Evolutionary conservation across 805 yeast species (phyloP), one percentile per base, ranked within the genome.

Genomic region (Yamadazyma phyllophila): DNA sequence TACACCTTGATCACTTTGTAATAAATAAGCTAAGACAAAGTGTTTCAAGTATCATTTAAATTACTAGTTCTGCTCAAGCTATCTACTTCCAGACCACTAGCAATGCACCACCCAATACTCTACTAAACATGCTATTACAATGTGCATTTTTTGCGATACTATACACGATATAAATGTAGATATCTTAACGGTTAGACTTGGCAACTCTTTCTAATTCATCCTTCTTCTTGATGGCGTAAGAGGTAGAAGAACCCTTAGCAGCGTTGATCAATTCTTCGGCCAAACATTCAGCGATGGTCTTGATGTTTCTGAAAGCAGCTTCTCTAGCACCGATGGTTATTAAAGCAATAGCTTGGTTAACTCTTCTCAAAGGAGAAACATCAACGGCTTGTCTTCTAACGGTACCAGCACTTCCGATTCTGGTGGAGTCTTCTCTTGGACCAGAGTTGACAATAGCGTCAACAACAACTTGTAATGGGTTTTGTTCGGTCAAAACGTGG

Each of bases 151-250:
- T 39, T 26, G 48, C 44, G 47, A 48, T 47, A 48, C 43, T 39
- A 48, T 51, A 51, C 54, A 51, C 50, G 45, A 46, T 36, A 35
- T 44, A 34, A 15, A 39, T 44, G 36, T 44, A 44, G 57, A 65
- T 62, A 65, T 57, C 63, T 86, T 94, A 94, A 90, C 99, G 99
- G 96, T 94, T 94, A 76, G 99, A 92, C 82, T 94, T 94, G 76
- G 99, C 99, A 78, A 94, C 99, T 88, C 99, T 96, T 86, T 94
- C 99, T 77, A 94, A 88, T 85, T 94, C 99, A 78, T 94, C 99
- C 96, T 94, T 94, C 99, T 94, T 94, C 95, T 94, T 94, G 83
- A 94, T 95, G 68, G 99, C 99, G 77, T 91, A 95, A 71, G 99
- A 94, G 77, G 97, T 95, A 63, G 99, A 91, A 69, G 99, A 94